Conservation (phyloP, 345 rosid genomes). For the Durio zibethinus region DNA sequence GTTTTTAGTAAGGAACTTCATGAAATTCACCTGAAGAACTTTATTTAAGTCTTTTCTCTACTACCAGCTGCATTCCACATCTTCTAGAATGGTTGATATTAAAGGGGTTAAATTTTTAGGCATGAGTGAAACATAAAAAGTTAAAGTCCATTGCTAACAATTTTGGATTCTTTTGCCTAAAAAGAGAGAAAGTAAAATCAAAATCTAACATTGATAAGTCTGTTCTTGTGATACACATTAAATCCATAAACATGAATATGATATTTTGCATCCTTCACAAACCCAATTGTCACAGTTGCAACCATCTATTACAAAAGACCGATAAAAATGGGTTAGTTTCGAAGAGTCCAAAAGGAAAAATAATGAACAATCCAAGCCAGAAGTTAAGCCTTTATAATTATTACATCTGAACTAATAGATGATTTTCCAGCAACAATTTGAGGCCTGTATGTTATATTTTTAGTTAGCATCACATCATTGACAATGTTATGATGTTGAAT, state of each 20-base stretch:
- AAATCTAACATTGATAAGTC: slow-evolving; percentile 64
- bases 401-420: slow-evolving; percentile 36
- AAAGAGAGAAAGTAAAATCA: neutral
- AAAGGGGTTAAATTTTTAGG: neutral
- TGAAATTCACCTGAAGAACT: too few species aligned
- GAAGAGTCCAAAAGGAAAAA: neutral
- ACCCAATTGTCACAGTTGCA: slow-evolving; percentile 58
- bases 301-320: slow-evolving; percentile 37
- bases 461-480: slow-evolving; percentile 56
- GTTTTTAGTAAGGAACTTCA: too few species aligned
- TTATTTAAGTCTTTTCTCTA: too few species aligned
- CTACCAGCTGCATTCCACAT: slow-evolving; percentile 87
- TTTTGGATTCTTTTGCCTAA: neutral
- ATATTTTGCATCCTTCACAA: slow-evolving; percentile 70
- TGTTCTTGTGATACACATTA: slow-evolving; percentile 76
- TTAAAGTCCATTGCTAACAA: neutral
- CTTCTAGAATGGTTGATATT: slow-evolving; percentile 77
- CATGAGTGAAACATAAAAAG: neutral
- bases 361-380: neutral
- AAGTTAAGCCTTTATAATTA: neutral
- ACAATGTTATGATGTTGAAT: slow-evolving; percentile 53
- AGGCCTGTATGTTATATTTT: slow-evolving; percentile 51
- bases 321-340: neutral
- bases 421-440: slow-evolving; percentile 26
- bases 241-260: slow-evolving; percentile 82